Evolutionary conservation across 345 rosid genomes (phyloP).

Genomic region (Streptanthus diversifolius): DNA sequence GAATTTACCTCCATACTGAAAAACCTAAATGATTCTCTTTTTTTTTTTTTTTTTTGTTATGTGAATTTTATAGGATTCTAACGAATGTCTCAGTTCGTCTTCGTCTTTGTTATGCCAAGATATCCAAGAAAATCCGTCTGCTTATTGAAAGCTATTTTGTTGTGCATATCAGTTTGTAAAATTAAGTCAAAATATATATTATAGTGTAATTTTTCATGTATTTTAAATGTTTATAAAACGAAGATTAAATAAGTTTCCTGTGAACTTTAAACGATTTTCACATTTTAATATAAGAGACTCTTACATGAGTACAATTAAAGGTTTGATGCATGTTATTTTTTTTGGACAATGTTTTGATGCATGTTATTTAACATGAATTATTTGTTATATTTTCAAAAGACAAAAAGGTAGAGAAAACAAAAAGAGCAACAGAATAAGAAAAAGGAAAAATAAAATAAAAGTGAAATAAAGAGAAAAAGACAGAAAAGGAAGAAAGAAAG

Average conservation of each 20-base stretch:
- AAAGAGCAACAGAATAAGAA: slow-evolving; percentile 43
- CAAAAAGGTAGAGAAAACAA: slow-evolving; percentile 38
- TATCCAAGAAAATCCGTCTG: not conserved
- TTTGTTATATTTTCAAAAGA: slow-evolving; percentile 7
- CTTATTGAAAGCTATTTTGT: not conserved
- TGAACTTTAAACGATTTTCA: not conserved
- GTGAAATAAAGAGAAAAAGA: slow-evolving; percentile 19
- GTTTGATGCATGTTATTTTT: not conserved
- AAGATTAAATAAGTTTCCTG: not conserved
- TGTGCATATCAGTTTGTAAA: not conserved
- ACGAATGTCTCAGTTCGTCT: not conserved
- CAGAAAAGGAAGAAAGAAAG: slow-evolving; percentile 36
- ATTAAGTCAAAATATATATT: not conserved
- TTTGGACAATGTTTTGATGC: not conserved
- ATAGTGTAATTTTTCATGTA: not conserved
- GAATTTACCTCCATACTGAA: slow-evolving; percentile 5
- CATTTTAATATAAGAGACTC: not conserved
- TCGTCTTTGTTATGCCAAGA: too few species aligned
- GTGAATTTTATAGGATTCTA: not conserved
- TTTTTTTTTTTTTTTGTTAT: not conserved
- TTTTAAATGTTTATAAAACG: not conserved
- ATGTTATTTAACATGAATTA: not conserved
- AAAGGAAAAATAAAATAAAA: slow-evolving; percentile 24
- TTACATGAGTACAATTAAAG: not conserved
- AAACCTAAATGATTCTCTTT: not conserved